Percentiles rank a stretch among this genome's conserved stretches.
Conservation (phyloP, 1,139 yeast species). For the Yarrowia galli region DNA sequence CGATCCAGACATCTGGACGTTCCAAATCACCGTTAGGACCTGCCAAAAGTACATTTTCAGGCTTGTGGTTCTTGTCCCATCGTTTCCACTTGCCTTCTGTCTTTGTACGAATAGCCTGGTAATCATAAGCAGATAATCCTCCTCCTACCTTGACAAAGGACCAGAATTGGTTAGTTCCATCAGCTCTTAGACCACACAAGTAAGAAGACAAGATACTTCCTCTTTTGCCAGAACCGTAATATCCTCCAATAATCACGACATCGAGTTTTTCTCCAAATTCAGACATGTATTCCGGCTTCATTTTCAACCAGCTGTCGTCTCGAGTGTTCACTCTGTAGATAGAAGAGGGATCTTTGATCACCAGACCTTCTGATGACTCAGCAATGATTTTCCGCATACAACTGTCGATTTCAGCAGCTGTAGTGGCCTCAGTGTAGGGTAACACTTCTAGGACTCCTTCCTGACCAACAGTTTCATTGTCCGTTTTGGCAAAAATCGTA, state of each 20-base stretch:
- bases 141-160: constrained; percentile 86
- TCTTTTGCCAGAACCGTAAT: constrained; percentile 65
- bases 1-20: constrained; percentile 77
- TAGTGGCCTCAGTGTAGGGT: constrained; percentile 55
- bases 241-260: constrained; percentile 77
- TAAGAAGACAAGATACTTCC: constrained; percentile 60
- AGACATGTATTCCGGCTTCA: constrained; percentile 88
- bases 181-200: constrained; percentile 70
- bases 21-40: constrained; percentile 49
- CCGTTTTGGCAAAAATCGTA: constrained; percentile 52
- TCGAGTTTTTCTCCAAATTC: constrained; percentile 90
- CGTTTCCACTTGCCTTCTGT: constrained; percentile 71
- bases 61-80: constrained; percentile 48
- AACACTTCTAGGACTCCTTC: constrained; percentile 66
- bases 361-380: constrained; percentile 76
- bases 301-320: constrained; percentile 75
- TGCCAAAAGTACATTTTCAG: constrained; percentile 59
- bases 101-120: constrained; percentile 61
- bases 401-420: constrained; percentile 61
- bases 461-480: constrained; percentile 40
- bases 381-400: constrained; percentile 67
- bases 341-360: constrained; percentile 70
- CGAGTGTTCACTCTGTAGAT: constrained; percentile 68
- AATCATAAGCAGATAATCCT: constrained; percentile 75
- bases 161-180: constrained; percentile 52